Evolutionary conservation across 2,329 filamentous ascomycete genomes (phyloP).

Genomic region (Corynespora cassiicola): DNA sequence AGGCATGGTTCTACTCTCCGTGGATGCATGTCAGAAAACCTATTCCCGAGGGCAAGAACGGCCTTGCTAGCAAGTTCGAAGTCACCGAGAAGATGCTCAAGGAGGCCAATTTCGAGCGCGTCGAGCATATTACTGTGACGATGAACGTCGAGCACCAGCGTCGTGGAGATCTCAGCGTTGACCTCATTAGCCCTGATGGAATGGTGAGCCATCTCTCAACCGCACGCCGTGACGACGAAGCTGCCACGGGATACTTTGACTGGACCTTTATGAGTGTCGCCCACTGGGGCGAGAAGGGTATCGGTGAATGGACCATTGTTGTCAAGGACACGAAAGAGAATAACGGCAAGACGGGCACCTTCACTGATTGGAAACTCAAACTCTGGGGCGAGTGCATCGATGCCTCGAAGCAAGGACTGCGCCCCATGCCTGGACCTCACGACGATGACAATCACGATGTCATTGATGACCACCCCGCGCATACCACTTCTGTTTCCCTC

Average conservation of each 20-base stretch:
- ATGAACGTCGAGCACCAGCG: constrained; percentile 93
- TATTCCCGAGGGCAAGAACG: constrained; percentile 84
- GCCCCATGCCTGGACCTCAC: constrained; percentile 81
- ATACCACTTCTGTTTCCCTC: constrained; percentile 64
- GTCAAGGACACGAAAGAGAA: constrained; percentile 78
- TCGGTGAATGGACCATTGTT: constrained; percentile 90
- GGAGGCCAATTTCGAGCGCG: constrained; percentile 78
- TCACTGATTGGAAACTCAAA: constrained; percentile 91
- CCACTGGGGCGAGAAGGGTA: constrained; percentile 90
- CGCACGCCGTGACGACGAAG: constrained; percentile 72
- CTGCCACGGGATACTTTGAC: constrained; percentile 76
- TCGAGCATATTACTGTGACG: constrained; percentile 96
- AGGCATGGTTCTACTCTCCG: constrained; percentile 92
- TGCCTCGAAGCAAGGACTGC: constrained; percentile 70
- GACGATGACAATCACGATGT: constrained; percentile 83
- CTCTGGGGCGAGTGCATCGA: constrained; percentile 92
- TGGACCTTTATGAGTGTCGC: constrained; percentile 99
- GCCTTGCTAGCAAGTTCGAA: constrained; percentile 79
- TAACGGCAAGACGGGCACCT: constrained; percentile 78
- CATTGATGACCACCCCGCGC: constrained; percentile 62
- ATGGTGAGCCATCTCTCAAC: constrained; percentile 84
- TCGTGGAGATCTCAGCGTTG: constrained; percentile 90
- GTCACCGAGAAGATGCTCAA: constrained; percentile 83
- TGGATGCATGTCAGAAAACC: constrained; percentile 88
- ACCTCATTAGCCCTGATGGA: constrained; percentile 83